Conservation (phyloP, 768 basidiomycete species). For the Trametes cinnabarina region DNA sequence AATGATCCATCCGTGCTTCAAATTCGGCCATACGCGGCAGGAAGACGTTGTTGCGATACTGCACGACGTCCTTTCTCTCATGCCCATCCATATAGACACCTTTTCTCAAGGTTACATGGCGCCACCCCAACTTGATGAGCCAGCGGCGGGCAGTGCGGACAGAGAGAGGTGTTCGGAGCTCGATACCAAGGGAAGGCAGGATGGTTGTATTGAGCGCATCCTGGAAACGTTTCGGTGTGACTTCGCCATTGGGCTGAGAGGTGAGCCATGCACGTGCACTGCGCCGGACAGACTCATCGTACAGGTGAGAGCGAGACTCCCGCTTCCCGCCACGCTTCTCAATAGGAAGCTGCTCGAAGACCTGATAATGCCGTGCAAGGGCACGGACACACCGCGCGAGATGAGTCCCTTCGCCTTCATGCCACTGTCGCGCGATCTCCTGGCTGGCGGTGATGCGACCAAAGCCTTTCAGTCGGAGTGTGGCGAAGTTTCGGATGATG, state of each 20-base stretch:
- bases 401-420: background rate
- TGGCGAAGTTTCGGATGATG: too few relatives aligned
- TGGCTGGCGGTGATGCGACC: too few relatives aligned
- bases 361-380: background rate
- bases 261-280: background rate
- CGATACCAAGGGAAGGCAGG: background rate
- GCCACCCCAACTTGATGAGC: constrained; percentile 13
- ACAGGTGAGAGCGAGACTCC: background rate
- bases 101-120: background rate
- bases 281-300: background rate
- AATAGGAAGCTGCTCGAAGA: background rate
- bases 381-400: background rate
- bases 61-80: constrained; percentile 13
- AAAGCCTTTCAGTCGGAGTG: too few relatives aligned
- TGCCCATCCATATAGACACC: constrained; percentile 22
- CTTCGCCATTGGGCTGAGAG: background rate
- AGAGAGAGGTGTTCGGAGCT: background rate
- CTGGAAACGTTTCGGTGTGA: background rate
- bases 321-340: background rate
- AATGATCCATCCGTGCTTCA: constrained; percentile 20
- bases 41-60: constrained; percentile 14
- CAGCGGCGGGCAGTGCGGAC: constrained; percentile 9
- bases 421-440: too few relatives aligned
- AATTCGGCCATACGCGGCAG: constrained; percentile 24
- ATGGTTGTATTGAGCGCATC: background rate